A percentile compares a stretch with the other conserved stretches of the same genome.
phyloP scores from a whole-genome alignment of 352 stramenopile species.

The Phytophthora podocarpi region DNA sequence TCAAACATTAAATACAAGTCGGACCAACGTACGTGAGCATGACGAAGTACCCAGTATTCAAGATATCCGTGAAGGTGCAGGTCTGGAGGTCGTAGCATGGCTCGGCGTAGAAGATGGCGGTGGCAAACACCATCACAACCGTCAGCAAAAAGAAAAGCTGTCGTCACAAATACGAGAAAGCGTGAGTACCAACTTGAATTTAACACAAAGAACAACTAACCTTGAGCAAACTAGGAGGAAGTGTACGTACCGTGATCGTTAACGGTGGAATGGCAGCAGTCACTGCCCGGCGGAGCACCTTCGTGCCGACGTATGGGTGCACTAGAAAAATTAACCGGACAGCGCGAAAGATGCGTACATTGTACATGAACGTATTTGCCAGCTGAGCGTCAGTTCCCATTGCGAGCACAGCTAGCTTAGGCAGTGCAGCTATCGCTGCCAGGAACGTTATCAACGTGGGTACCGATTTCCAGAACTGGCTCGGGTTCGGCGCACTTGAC shows the following conservation, averaged over 20 bases:
- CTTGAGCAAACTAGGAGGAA: too few species aligned
- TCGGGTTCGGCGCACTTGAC: constrained; percentile 25
- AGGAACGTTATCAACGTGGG: constrained; percentile 41
- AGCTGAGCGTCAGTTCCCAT: neutral
- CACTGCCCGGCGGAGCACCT: constrained; percentile 45
- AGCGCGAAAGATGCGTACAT: constrained; percentile 44
- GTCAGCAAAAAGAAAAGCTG: constrained; percentile 61
- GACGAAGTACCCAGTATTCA: constrained; percentile 65
- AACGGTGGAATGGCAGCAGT: constrained; percentile 45
- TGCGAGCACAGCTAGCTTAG: constrained; percentile 14
- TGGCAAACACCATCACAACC: constrained; percentile 62
- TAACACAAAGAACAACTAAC: too few species aligned
- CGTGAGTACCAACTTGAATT: too few species aligned
- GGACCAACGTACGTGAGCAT: constrained; percentile 54
- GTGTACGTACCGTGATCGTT: constrained; percentile 51
- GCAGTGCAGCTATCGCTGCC: constrained; percentile 36
- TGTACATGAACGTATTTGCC: constrained; percentile 26
- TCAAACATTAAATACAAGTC: too few species aligned
- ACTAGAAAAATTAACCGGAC: constrained; percentile 42
- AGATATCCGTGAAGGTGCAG: constrained; percentile 64
- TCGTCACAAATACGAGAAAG: neutral
- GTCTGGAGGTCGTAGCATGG: constrained; percentile 56
- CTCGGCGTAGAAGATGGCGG: constrained; percentile 58
- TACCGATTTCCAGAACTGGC: constrained; percentile 38
- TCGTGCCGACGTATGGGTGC: constrained; percentile 47